phyloP scores from a whole-genome alignment of 2,329 filamentous ascomycete genomes.

The Xylogone sp. region DNA sequence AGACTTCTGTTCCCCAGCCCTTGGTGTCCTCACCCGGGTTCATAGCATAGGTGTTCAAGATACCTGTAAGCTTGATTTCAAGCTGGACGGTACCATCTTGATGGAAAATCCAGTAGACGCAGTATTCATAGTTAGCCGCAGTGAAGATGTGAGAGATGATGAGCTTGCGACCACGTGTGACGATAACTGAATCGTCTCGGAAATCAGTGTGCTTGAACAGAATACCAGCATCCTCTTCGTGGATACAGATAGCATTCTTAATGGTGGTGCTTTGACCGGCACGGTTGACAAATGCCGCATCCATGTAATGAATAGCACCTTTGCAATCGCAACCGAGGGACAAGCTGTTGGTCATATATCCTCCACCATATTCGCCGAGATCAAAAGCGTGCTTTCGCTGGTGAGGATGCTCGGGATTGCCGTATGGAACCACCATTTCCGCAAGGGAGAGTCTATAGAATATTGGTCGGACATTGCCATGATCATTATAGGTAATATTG shows the following conservation, averaged over 20 bases:
- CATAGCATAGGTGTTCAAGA: conserved; percentile 87
- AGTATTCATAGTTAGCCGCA: conserved; percentile 94
- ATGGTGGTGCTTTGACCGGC: conserved; percentile 73
- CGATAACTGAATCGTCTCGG: conserved; percentile 80
- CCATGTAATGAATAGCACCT: conserved; percentile 86
- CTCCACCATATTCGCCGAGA: conserved; percentile 75
- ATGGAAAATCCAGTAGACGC: conserved; percentile 83
- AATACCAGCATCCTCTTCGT: conserved; percentile 89
- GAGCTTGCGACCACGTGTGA: conserved; percentile 81
- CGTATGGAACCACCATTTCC: conserved; percentile 93
- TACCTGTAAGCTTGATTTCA: conserved; percentile 87
- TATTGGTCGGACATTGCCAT: conserved; percentile 69
- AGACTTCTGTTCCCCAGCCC: conserved; percentile 90
- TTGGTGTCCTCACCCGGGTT: conserved; percentile 74
- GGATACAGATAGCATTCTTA: conserved; percentile 93
- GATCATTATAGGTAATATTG: conserved; percentile 87
- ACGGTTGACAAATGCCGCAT: conserved; percentile 78
- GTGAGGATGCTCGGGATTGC: conserved; percentile 75
- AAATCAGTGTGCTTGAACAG: conserved; percentile 95
- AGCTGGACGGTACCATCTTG: conserved; percentile 90
- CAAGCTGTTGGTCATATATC: conserved; percentile 79
- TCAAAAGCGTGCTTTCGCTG: conserved; percentile 81
- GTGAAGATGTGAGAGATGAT: conserved; percentile 91
- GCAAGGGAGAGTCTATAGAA: conserved; percentile 88
- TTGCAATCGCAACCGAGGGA: conserved; percentile 82